These are phyloP conservation scores for Handroanthus guayacan DNA, from an alignment of 257 asterid species.

Conservation along the genomic window DNA sequence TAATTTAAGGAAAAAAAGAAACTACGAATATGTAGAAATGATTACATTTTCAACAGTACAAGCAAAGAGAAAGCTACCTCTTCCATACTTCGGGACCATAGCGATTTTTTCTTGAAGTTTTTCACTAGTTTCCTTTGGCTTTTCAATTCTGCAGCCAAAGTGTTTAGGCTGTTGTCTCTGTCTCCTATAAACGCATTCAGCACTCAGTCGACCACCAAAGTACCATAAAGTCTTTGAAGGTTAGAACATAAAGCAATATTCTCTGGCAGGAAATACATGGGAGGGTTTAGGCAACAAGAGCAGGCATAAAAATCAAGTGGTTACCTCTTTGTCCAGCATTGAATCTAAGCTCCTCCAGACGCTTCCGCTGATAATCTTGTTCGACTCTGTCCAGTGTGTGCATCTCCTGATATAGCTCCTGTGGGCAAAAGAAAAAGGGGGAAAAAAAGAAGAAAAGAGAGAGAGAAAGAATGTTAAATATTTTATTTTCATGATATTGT, in stretches of 20 bases:
- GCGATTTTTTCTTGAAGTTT: constrained; percentile 70
- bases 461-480: neutral
- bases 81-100: constrained; percentile 85
- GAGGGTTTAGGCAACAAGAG: constrained; percentile 5
- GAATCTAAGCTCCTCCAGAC: constrained; percentile 50
- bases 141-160: constrained; percentile 59
- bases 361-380: constrained; percentile 61
- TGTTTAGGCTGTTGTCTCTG: constrained; percentile 52
- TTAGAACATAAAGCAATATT: constrained; percentile 5
- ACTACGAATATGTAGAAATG: neutral
- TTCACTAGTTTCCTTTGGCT: constrained; percentile 66
- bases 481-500: constrained; percentile 18
- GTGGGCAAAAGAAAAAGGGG: constrained; percentile 31
- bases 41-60: neutral
- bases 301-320: constrained; percentile 24
- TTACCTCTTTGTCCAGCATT: constrained; percentile 61
- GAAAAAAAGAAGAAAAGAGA: too few relatives aligned
- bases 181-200: constrained; percentile 36
- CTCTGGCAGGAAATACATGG: neutral
- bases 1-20: constrained; percentile 6
- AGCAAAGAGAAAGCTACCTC: constrained; percentile 58
- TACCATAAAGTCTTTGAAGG: neutral
- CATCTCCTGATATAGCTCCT: constrained; percentile 81
- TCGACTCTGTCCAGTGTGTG: constrained; percentile 61
- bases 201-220: neutral